Evolutionary conservation across 768 basidiomycete genomes (phyloP), one percentile per base, ranked within the genome.

Genomic region (Leccinellum luteum): DNA sequence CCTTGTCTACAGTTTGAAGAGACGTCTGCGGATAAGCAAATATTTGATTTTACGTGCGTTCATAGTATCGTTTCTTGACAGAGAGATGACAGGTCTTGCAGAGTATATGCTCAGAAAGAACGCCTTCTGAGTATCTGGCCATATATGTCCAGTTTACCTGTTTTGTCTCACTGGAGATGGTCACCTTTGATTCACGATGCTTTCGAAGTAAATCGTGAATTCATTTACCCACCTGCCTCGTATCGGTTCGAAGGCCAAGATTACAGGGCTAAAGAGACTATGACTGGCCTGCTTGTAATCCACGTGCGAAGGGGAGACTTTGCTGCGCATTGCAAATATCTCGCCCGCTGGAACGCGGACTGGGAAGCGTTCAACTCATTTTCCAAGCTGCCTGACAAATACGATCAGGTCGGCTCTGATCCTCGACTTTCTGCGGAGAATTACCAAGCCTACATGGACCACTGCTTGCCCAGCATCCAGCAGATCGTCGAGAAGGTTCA

Each of bases 261-360:
- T 51, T 43, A 54, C 19, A 56, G 59, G 28, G 9, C 17, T 3
- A n/a, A 54, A 41, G 56, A 66, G 14, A 55, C 57, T 15, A 25
- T 69, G 23, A 54, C 69, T 8, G 77, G 80, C 21, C 66, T 81
- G 0, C 70, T 83, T 17, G 79, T 71, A 15, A 63, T 83, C 12
- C 82, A 83, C 61, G 69, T 83, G 44, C 79, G 81, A 6, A 73
- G 81, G 28, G 81, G 81, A 6, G 81, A 82, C 67, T 83, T 73
- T 58, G 31, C 67, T 23, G 54, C 59, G 0, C 81, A 83, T 67
- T 84, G 82, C 66, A 51, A 56, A 10, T 58, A 63, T 51, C 72
- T 83, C 35, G 73, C 73, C 3, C 61, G 61, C 31, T 64, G 64
- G 59, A 65, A 63, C 28, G 58, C 74, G n/a, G 64, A 65, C 4